These are phyloP conservation scores for Chaetoscypha palmicola DNA, from an alignment of 2,329 filamentous ascomycete species.

Conservation along the genomic window DNA sequence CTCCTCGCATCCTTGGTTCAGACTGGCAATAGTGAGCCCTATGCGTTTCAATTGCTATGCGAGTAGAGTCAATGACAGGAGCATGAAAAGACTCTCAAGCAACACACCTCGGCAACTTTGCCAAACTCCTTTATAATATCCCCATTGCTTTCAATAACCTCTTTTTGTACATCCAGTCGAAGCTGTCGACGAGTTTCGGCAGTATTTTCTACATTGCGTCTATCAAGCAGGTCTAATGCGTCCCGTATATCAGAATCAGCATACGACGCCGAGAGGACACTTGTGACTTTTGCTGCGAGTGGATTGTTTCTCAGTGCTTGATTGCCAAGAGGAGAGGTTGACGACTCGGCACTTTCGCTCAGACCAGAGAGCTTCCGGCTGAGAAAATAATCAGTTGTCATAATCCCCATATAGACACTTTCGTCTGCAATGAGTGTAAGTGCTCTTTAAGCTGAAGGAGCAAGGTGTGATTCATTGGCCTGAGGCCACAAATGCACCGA, in stretches of 20 bases:
- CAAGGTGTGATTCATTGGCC: neutral
- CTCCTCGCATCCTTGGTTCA: slow-evolving; percentile 73
- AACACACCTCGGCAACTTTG: slow-evolving; percentile 69
- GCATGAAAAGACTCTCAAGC: too few species aligned
- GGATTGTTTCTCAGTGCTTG: slow-evolving; percentile 43
- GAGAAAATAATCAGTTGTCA: slow-evolving; percentile 27
- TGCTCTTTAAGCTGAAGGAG: neutral
- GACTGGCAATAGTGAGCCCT: slow-evolving; percentile 65
- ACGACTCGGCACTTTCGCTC: slow-evolving; percentile 22
- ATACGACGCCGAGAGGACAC: slow-evolving; percentile 84
- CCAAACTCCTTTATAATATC: slow-evolving; percentile 85
- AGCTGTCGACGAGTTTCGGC: slow-evolving; percentile 72
- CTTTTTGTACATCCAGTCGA: slow-evolving; percentile 77
- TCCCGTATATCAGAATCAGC: slow-evolving; percentile 88
- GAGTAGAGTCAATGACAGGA: too few species aligned
- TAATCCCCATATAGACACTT: slow-evolving; percentile 1
- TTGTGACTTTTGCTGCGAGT: slow-evolving; percentile 73
- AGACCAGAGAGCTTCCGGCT: slow-evolving; percentile 20
- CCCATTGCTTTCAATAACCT: slow-evolving; percentile 89
- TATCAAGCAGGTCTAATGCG: slow-evolving; percentile 71
- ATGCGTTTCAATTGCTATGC: slow-evolving; percentile 86
- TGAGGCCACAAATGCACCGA: slow-evolving; percentile 2
- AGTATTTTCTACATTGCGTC: slow-evolving; percentile 63
- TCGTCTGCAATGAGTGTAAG: neutral
- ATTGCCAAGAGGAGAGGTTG: slow-evolving; percentile 18